Conservation (phyloP, 768 basidiomycete species). For the Leccinum pellstonianum region DNA sequence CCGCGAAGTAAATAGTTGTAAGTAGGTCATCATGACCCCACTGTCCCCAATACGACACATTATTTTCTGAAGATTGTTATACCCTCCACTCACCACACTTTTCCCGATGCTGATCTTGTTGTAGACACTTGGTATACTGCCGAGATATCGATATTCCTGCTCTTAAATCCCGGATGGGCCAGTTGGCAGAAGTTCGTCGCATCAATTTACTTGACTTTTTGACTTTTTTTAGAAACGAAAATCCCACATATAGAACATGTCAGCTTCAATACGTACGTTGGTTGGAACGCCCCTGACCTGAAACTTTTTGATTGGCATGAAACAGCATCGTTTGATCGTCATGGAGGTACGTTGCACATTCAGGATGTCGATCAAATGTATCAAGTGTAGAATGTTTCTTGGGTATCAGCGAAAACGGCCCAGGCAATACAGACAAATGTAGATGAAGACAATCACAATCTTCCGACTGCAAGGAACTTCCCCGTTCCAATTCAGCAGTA, state of each 20-base stretch:
- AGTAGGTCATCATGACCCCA: background rate
- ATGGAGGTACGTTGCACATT: background rate
- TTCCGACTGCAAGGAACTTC: background rate
- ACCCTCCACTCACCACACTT: background rate
- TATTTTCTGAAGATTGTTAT: background rate
- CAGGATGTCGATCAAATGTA: too few relatives aligned
- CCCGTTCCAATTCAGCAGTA: background rate
- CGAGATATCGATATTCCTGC: background rate
- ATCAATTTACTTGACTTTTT: too few relatives aligned
- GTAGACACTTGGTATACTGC: background rate
- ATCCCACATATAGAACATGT: background rate
- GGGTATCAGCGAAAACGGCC: too few relatives aligned
- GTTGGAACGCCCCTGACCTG: background rate
- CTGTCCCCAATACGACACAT: background rate
- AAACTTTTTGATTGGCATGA: background rate
- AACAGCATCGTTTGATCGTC: background rate
- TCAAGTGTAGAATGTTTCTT: too few relatives aligned
- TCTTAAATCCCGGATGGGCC: background rate
- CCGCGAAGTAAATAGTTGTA: too few relatives aligned
- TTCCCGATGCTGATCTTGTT: background rate
- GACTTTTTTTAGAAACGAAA: background rate
- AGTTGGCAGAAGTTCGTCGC: background rate
- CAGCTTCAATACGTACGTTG: background rate
- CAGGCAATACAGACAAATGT: too few relatives aligned
- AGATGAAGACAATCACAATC: background rate